Evolutionary conservation across 2,329 filamentous ascomycete species (phyloP).

Genomic region (Ophiostoma novo-ulmi): DNA sequence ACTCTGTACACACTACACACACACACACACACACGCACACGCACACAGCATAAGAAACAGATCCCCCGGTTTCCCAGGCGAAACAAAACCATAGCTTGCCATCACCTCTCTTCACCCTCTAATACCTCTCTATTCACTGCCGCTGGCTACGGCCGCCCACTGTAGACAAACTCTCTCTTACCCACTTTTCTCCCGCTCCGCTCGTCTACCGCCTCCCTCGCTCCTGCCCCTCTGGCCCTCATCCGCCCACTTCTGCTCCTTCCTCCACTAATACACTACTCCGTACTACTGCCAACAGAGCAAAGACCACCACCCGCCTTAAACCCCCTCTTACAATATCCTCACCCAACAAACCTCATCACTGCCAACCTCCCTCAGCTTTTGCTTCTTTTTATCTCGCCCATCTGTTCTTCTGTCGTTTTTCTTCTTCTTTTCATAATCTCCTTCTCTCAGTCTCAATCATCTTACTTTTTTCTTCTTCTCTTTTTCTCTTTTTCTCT

Average conservation of each 20-base stretch:
- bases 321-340: constrained; percentile 18
- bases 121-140: neutral
- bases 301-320: constrained; percentile 17
- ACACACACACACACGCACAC: neutral
- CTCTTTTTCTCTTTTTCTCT: neutral
- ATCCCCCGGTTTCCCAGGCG: neutral
- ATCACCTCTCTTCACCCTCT: neutral
- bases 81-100: constrained; percentile 13
- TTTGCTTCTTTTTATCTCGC: constrained; percentile 1
- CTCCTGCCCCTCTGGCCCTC: neutral
- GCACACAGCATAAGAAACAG: neutral
- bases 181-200: constrained; percentile 20
- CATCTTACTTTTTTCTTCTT: neutral
- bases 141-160: neutral
- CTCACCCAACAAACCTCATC: constrained; percentile 21
- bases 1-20: neutral
- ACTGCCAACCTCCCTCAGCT: constrained; percentile 16
- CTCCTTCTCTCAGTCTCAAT: neutral
- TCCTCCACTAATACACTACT: neutral
- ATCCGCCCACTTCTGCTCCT: neutral
- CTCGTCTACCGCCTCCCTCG: constrained; percentile 18
- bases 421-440: neutral
- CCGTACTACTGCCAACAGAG: constrained; percentile 6
- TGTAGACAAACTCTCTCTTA: neutral
- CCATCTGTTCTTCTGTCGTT: neutral